Evolutionary conservation across 2,329 filamentous ascomycete species (phyloP), one percentile per base, ranked within the genome.

Genomic region (Alternaria conjuncta): DNA sequence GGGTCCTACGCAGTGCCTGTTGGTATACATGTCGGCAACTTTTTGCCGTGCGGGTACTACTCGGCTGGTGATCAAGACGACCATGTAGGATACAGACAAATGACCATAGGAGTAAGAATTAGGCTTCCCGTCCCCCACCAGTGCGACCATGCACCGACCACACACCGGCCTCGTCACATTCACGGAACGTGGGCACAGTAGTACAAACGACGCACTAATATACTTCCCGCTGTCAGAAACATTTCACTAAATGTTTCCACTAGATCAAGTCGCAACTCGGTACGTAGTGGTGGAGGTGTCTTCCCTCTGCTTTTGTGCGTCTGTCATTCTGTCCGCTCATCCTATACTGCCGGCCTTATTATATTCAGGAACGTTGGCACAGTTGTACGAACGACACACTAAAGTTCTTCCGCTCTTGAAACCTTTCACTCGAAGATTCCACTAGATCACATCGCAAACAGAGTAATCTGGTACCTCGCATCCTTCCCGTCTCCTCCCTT

Each of bases 161-260:
- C 30, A 45, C 26, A 25, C 2, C 12, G 30, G 9, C 43, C 30
- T 49, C 30, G 30, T 58, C 30, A 30, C 30, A 55, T 25, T 18
- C 15, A 32, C 20, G 15, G 44, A 44, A 60, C 51, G 44, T 60
- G 44, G 51, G 46, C 21, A 43, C 44, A 32, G 23, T 50, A 15
- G 20, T 23, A 60, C 44, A 21, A 60, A 46, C 28, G 47, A 6
- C 18, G 12, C 44, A 57, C 44, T 41, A 11, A 3, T 3, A 3
- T 11, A 7, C 8, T n/a, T 3, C 7, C 28, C 18, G 49, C 5
- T 32, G 49, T 51, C 49, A n/a, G 21, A 23, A 36, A n/a, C n/a
- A 2, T 13, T 51, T 36, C 18, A 36, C 28, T n/a, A 8, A 5
- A 13, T 20, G 18, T 8, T 21, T 21, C 6, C 12, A 4, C 26